phyloP scores from a whole-genome alignment of 176 grass and related monocot species.

The Triticum monococcum region DNA sequence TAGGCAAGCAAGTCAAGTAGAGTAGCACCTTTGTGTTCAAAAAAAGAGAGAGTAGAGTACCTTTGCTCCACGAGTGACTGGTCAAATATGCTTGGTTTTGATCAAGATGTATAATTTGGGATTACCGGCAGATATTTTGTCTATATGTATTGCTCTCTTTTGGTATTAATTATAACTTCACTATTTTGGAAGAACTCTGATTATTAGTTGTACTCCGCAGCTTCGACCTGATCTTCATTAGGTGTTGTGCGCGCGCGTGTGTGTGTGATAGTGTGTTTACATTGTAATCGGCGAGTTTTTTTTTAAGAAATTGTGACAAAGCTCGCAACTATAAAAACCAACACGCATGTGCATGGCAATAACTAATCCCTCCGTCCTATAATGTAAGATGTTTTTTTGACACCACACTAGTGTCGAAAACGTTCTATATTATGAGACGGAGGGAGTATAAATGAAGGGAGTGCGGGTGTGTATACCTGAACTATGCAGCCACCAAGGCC shows the following conservation, averaged over 20 bases:
- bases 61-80: neutral
- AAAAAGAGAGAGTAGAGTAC: too few relatives aligned
- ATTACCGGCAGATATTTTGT: too few relatives aligned
- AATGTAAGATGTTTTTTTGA: too few relatives aligned
- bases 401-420: too few relatives aligned
- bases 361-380: too few relatives aligned
- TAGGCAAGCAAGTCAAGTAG: neutral
- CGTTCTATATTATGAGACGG: too few relatives aligned
- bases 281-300: neutral
- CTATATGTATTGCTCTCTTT: neutral
- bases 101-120: neutral
- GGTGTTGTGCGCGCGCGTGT: too few relatives aligned
- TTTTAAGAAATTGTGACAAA: neutral
- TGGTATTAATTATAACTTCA: neutral
- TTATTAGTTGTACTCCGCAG: too few relatives aligned
- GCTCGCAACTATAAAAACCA: neutral
- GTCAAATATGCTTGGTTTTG: neutral
- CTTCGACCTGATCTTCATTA: too few relatives aligned
- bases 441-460: neutral
- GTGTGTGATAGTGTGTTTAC: neutral
- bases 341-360: neutral
- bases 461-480: slow-evolving; percentile 36
- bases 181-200: too few relatives aligned
- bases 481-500: slow-evolving; percentile 77
- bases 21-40: neutral